Base-by-base conservation (phyloP, 179 eudicot genomes). In the Pouteria campechiana region DNA sequence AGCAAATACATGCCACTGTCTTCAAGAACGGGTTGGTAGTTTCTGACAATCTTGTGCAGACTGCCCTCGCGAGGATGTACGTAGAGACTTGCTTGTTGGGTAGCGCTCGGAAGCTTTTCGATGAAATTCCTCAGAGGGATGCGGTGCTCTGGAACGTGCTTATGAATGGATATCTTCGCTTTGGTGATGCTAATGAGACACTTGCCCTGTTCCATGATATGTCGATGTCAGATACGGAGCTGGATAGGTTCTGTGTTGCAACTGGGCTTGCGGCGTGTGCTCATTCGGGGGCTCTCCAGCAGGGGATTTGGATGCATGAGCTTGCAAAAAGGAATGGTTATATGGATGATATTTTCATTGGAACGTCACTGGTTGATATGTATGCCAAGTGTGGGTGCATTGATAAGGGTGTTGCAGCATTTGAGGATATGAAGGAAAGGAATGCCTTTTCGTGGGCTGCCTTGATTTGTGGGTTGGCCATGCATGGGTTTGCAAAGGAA, bases 221-320 rank as follows among this genome's bases (percentile, higher is more conserved):
- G 74, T 41, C 48, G 58, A 10, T 11, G 30, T 34, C 37, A 4
- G 59, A 24, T 25, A 33, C 59, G 19, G 47, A 49, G 55, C 55
- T 61, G 0, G 65, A 69, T 39, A 58, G 54, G 14, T 55, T 41
- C 13, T 59, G 58, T 8, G 33, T 58, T 22, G 45, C 65, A 17
- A 54, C 66, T 1, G 66, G 54, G 19, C 29, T 59, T 6, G 48
- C 24, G 7, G 70, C 66, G 1, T 69, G 74, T 32, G 65, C 74
- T 13, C 48, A 36, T 17, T 35, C 59, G 18, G 70, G 70, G 22
- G 50, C 41, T 1, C 20, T 69, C 10, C 17, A 5, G 18, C 59
- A 64, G 32, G 75, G 75, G 37, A 25, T 30, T 37, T 55, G 75
- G 67, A 15, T 62, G 35, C 75, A 69, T 19, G 70, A 46, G 40